Conservation (phyloP, 164 flowering plant species). For the Kingdonia uniflora region DNA sequence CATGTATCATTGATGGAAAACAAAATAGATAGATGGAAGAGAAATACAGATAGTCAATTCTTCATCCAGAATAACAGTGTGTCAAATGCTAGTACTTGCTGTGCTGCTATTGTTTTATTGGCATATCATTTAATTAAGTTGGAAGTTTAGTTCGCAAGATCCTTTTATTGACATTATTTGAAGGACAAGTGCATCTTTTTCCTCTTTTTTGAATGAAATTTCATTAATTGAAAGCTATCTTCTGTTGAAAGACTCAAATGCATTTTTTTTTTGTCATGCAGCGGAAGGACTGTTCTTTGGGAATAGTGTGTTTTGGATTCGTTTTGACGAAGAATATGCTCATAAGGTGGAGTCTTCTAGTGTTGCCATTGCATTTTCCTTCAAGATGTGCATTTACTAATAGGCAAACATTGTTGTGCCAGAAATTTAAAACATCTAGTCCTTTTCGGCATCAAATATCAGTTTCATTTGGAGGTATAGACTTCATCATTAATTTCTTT, state of each 20-base stretch:
- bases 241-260: no score
- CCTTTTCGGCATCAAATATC: conserved; percentile 92
- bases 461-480: conserved; percentile 87
- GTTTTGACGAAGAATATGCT: conserved; percentile 70
- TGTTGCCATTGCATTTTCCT: neutral
- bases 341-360: conserved; percentile 46
- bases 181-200: no score
- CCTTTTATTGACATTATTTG: no score
- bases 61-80: no score
- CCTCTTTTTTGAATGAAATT: neutral
- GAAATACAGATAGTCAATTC: no score
- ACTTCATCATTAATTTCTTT: neutral
- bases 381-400: conserved; percentile 4
- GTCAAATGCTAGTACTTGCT: no score
- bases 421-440: conserved; percentile 77
- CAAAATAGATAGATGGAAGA: no score
- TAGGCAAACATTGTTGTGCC: conserved; percentile 17
- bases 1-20: no score
- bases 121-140: no score
- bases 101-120: no score
- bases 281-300: conserved; percentile 77
- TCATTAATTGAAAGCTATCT: neutral
- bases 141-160: no score
- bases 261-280: no score
- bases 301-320: conserved; percentile 84